A percentile compares a stretch with the other conserved stretches of the same genome.
Evolutionary conservation across 1,139 yeast genomes (phyloP).

Genomic region (Eremothecium gossypii): DNA sequence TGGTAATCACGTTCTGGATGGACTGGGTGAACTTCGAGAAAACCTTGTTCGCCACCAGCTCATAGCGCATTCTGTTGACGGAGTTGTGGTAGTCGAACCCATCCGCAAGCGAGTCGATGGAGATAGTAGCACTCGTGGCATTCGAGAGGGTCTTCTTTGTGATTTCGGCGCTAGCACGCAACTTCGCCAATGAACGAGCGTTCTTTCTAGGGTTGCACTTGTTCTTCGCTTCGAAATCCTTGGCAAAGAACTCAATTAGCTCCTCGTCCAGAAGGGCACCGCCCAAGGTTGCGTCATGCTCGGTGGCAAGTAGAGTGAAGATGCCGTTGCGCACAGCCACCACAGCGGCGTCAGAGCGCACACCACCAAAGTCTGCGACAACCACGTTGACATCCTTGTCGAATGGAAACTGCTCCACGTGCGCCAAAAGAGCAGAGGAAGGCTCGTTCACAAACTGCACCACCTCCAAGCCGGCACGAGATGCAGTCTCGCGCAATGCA

Average conservation of each 20-base stretch:
- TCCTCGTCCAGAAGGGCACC: constrained; percentile 80
- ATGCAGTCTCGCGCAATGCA: constrained; percentile 53
- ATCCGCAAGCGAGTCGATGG: constrained; percentile 89
- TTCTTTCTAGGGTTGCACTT: constrained; percentile 72
- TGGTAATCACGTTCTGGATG: constrained; percentile 62
- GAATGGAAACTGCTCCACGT: constrained; percentile 44
- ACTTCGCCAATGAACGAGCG: constrained; percentile 81
- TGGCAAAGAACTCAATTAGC: constrained; percentile 74
- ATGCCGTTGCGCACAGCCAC: constrained; percentile 80
- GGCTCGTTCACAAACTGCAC: constrained; percentile 91
- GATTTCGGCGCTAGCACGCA: constrained; percentile 71
- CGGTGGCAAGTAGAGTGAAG: constrained; percentile 78
- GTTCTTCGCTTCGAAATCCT: constrained; percentile 87
- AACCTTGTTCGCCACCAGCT: constrained; percentile 73
- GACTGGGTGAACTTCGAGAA: constrained; percentile 68
- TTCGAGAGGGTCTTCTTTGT: constrained; percentile 90
- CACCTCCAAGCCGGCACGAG: constrained; percentile 66
- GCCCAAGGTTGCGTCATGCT: constrained; percentile 76
- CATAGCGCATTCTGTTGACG: constrained; percentile 90
- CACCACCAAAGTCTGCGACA: constrained; percentile 95
- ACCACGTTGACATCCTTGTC: constrained; percentile 71
- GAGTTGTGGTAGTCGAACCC: constrained; percentile 91
- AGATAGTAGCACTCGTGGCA: constrained; percentile 80
- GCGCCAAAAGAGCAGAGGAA: constrained; percentile 79
- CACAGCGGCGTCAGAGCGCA: constrained; percentile 93